Percentiles rank a stretch among this genome's conserved stretches.
Evolutionary conservation across 1,284 basidiomycete species (phyloP).

Genomic region (Thelephora terrestris): DNA sequence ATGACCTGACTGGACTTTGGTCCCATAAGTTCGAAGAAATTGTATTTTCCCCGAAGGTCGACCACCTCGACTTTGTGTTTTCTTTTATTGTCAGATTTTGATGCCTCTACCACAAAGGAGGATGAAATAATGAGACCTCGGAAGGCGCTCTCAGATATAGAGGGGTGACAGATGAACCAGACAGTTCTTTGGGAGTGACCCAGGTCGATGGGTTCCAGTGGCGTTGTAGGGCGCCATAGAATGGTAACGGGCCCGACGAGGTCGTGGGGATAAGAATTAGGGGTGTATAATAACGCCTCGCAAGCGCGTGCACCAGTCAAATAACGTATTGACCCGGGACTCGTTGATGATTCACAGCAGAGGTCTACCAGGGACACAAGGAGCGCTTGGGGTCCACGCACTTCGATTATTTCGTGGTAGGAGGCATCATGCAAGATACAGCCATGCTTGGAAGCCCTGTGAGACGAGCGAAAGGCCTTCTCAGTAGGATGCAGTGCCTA

Average conservation of each 20-base stretch:
- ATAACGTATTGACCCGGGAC: slow-evolving; percentile 50
- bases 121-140: slow-evolving; percentile 40
- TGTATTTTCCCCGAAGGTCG: slow-evolving; percentile 61
- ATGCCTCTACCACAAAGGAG: slow-evolving; percentile 36
- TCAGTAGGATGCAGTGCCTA: slow-evolving; percentile 78
- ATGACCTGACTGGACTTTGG: slow-evolving; percentile 74
- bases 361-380: slow-evolving; percentile 43
- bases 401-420: slow-evolving; percentile 67
- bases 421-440: slow-evolving; percentile 84
- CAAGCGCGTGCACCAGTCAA: slow-evolving; percentile 43
- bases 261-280: slow-evolving; percentile 54
- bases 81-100: slow-evolving; percentile 21
- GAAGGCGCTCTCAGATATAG: slow-evolving; percentile 49
- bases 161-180: slow-evolving; percentile 77
- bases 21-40: slow-evolving; percentile 81
- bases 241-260: slow-evolving; percentile 64
- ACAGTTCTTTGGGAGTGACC: slow-evolving; percentile 23
- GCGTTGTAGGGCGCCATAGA: slow-evolving; percentile 51
- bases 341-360: slow-evolving; percentile 55
- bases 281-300: slow-evolving; percentile 56
- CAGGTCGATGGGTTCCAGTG: not conserved
- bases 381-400: slow-evolving; percentile 50
- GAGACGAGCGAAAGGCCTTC: slow-evolving; percentile 82
- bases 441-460: slow-evolving; percentile 75
- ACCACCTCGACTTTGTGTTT: slow-evolving; percentile 47